Evolutionary conservation across 1,284 basidiomycete genomes (phyloP), one percentile per base, ranked within the genome.

Genomic region (Ustilago loliicola): DNA sequence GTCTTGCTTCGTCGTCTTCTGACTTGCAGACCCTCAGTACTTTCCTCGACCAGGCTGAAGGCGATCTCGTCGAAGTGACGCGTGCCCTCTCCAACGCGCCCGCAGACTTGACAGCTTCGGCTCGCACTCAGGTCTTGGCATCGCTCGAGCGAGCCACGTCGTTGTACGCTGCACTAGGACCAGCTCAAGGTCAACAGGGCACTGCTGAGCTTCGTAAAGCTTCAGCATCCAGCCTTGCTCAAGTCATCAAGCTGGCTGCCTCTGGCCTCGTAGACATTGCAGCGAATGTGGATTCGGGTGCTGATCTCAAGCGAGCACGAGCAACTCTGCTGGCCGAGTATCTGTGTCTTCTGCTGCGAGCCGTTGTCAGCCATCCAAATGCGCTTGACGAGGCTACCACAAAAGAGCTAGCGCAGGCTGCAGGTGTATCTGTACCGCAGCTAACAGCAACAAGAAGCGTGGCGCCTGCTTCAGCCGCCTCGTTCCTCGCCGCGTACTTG

Each of bases 401-500:
- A 3, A 45, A 71, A 23, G 48, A 60, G 23, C 57, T 78, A 15
- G 58, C 62, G 3, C 38, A 66, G 27, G 59, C 63, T 11, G 54
- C 72, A 5, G 47, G 42, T 17, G 51, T 25, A 13, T 65, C 68
- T 21, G 36, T 78, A 1, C 76, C 76, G 19, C 65, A 66, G 36
- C 65, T 78, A 9, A 63, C 61, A 34, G 60, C 40, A 5, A 57
- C 64, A 2, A 68, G 61, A 42, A 40, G 65, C 48, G 56, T 79
- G 1, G 34, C 66, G 1, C 66, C 73, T 10, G 55, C 69, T 4
- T 58, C 70, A 1, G 66, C 66, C 5, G 69, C 77, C 1, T 45
- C 69, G 7, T 66, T 79, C 51, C 61, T 76, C 11, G 66, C 69
- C 3, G 59, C 66, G 0, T 79, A 76, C 25, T 32, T 79, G 34